A percentile compares a stretch with the other conserved stretches of the same genome.
Evolutionary conservation across 2,329 filamentous ascomycete species (phyloP).

Genomic region (Botryotinia globosa): DNA sequence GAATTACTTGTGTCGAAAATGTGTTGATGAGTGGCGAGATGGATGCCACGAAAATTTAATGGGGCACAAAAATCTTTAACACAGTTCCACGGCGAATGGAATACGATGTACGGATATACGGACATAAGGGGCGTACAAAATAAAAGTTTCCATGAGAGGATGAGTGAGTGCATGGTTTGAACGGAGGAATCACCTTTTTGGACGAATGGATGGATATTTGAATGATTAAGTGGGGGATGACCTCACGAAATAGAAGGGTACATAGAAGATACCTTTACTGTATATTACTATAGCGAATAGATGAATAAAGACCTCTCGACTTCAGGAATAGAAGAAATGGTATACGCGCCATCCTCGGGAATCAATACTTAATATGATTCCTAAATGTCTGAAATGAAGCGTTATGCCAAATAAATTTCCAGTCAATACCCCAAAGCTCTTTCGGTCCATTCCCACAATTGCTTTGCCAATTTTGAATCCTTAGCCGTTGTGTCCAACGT

Average conservation of each 20-base stretch:
- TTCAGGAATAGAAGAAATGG: not conserved
- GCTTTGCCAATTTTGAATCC: not conserved
- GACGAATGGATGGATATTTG: not conserved
- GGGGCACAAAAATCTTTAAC: not conserved
- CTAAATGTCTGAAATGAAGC: not conserved
- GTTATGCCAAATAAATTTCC: not conserved
- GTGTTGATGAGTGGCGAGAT: not conserved
- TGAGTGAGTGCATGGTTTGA: not conserved
- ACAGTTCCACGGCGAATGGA: not conserved
- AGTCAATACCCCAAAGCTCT: not conserved
- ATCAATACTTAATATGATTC: not conserved
- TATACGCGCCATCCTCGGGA: not conserved
- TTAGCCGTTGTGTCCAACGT: not conserved
- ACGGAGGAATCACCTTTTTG: not conserved
- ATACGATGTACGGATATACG: not conserved
- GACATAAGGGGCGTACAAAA: constrained; percentile 12
- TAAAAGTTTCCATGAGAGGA: constrained; percentile 5
- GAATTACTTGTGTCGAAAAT: not conserved
- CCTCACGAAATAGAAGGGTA: not conserved
- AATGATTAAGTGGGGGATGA: not conserved
- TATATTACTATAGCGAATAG: constrained; percentile 25
- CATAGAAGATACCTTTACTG: constrained; percentile 21
- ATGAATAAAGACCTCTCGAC: constrained; percentile 20
- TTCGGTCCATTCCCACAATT: not conserved
- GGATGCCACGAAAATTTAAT: not conserved